Percentiles rank a stretch among this genome's conserved stretches.
Evolutionary conservation across 1,284 basidiomycete genomes (phyloP).

Genomic region (Ganoderma leucocontextum): DNA sequence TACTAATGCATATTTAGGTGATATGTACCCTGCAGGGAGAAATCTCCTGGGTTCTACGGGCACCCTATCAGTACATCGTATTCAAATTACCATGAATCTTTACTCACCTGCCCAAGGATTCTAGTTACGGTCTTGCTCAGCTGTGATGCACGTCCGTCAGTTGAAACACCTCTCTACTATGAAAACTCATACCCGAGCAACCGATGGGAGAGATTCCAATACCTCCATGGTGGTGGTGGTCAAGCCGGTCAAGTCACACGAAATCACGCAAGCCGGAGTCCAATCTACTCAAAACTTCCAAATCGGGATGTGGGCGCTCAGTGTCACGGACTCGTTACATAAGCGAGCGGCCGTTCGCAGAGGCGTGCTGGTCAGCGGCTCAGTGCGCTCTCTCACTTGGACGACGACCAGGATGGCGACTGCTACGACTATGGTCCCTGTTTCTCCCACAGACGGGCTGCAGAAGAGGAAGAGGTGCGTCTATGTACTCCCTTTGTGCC

Average conservation of each 20-base stretch:
- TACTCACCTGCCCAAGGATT: conserved; percentile 73
- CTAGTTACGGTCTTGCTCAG: conserved; percentile 70
- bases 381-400: conserved; percentile 22
- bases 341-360: conserved; percentile 20
- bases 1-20: no score
- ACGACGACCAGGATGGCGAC: conserved; percentile 54
- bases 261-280: conserved; percentile 12
- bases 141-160: conserved; percentile 44
- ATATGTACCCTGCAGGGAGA: conserved; percentile 85
- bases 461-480: conserved; percentile 68
- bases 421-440: conserved; percentile 49
- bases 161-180: neutral
- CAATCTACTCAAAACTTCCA: conserved; percentile 1
- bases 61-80: neutral
- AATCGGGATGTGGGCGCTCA: neutral
- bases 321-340: conserved; percentile 18
- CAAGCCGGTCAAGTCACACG: conserved; percentile 1
- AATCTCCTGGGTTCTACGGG: conserved; percentile 86
- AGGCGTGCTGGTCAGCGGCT: conserved; percentile 14
- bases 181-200: conserved; percentile 53
- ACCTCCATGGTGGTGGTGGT: conserved; percentile 41
- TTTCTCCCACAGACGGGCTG: conserved; percentile 44
- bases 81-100: neutral
- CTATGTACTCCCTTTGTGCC: neutral
- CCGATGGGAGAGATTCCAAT: conserved; percentile 48